These are phyloP conservation scores for Nidularia sp. DNA, from an alignment of 768 basidiomycete genomes.

Conservation along the genomic window DNA sequence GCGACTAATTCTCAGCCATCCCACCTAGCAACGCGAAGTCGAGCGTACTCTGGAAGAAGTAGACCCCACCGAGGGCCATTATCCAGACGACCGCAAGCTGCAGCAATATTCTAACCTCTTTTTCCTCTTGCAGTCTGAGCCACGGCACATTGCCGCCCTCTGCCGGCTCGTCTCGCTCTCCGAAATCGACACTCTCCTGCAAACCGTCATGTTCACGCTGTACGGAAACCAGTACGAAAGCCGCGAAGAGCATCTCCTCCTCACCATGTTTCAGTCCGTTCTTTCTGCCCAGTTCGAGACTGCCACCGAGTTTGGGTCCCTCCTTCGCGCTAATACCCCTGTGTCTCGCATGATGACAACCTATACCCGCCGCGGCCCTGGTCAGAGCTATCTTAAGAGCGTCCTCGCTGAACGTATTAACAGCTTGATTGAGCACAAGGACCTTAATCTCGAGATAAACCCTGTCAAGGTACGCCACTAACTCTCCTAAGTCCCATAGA, in stretches of 20 bases:
- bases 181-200: conserved; percentile 97
- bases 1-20: conserved; percentile 8
- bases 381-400: conserved; percentile 96
- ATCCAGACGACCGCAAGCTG: conserved; percentile 90
- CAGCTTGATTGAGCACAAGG: conserved; percentile 98
- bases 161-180: conserved; percentile 94
- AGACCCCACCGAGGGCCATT: conserved; percentile 87
- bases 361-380: conserved; percentile 96
- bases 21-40: conserved; percentile 82
- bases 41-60: conserved; percentile 94
- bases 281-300: conserved; percentile 99
- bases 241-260: conserved; percentile 93
- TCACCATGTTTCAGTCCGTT: conserved; percentile 99
- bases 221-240: conserved; percentile 99
- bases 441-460: conserved; percentile 98
- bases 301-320: conserved; percentile 97
- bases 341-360: conserved; percentile 99
- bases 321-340: conserved; percentile 97
- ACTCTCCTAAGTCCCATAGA: background rate
- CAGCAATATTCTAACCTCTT: conserved; percentile 98
- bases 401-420: conserved; percentile 98
- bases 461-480: conserved; percentile 76
- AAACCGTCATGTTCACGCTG: conserved; percentile 99
- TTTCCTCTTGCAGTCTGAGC: conserved; percentile 97
- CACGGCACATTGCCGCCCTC: conserved; percentile 92